Percentiles rank a stretch among this genome's conserved stretches.
Conservation (phyloP, 2,329 filamentous ascomycete genomes). For the Microsporum ferrugineum region DNA sequence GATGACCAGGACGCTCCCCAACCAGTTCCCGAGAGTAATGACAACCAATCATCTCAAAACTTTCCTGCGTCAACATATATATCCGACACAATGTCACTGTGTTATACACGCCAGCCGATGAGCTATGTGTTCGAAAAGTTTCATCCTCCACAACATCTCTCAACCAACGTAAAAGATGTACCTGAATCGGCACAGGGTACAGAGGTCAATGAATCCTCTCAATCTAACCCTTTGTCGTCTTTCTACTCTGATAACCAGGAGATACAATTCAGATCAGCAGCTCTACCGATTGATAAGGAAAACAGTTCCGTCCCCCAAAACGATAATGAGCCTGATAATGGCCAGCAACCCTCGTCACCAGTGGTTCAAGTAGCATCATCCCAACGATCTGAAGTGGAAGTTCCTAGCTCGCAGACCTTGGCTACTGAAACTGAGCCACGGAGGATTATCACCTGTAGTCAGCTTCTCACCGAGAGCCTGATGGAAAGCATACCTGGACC, state of each 20-base stretch:
- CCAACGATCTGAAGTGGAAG: conserved; percentile 19
- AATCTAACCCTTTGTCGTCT: neutral
- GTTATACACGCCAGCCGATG: conserved; percentile 7
- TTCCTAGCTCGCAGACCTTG: neutral
- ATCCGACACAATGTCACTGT: conserved; percentile 5
- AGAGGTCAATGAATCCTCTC: neutral
- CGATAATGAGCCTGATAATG: neutral
- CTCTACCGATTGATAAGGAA: neutral
- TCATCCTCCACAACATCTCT: neutral
- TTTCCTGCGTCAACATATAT: neutral
- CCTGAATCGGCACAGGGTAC: neutral
- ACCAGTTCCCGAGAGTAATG: neutral
- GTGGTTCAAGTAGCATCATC: conserved; percentile 33
- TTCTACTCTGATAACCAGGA: neutral
- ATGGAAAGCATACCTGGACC: conserved; percentile 36
- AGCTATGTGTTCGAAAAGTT: conserved; percentile 9
- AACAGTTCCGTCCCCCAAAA: neutral
- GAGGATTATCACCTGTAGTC: conserved; percentile 24
- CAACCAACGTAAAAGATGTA: neutral
- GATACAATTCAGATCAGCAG: neutral
- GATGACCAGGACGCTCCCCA: neutral
- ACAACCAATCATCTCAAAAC: neutral
- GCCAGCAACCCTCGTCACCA: conserved; percentile 19
- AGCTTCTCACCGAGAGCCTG: conserved; percentile 32
- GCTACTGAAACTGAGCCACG: conserved; percentile 6